These are phyloP conservation scores for Boechera retrofracta DNA, from an alignment of 345 rosid species.

Conservation along the genomic window DNA sequence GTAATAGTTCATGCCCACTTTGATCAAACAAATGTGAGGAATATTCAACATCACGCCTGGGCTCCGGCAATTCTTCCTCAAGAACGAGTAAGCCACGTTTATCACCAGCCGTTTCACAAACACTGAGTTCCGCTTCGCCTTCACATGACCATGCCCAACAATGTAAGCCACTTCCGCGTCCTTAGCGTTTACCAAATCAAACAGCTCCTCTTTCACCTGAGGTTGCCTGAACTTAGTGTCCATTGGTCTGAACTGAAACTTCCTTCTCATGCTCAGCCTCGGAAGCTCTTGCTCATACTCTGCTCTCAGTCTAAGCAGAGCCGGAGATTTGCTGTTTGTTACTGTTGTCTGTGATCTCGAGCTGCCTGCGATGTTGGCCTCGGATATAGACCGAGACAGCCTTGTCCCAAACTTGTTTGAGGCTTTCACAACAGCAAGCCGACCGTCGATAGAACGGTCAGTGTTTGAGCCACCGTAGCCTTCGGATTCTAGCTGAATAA, in stretches of 20 bases:
- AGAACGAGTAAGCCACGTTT: slow-evolving; percentile 76
- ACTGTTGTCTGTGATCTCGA: slow-evolving; percentile 46
- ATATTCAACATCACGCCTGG: slow-evolving; percentile 79
- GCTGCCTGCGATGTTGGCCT: slow-evolving; percentile 51
- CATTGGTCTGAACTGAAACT: slow-evolving; percentile 60
- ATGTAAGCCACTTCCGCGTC: slow-evolving; percentile 78
- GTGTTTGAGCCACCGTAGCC: slow-evolving; percentile 53
- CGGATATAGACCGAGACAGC: slow-evolving; percentile 57
- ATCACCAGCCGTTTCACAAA: slow-evolving; percentile 72
- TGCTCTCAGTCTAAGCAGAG: slow-evolving; percentile 59
- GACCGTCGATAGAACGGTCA: slow-evolving; percentile 65
- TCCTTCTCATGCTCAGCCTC: slow-evolving; percentile 50
- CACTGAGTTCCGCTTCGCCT: slow-evolving; percentile 74
- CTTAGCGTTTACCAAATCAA: slow-evolving; percentile 78
- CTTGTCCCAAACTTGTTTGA: slow-evolving; percentile 80
- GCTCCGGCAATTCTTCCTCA: slow-evolving; percentile 82
- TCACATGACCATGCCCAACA: slow-evolving; percentile 71
- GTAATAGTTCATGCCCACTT: slow-evolving; percentile 90
- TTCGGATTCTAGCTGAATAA: slow-evolving; percentile 91
- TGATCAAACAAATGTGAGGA: slow-evolving; percentile 83
- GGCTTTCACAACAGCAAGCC: slow-evolving; percentile 80
- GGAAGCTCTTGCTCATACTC: slow-evolving; percentile 73
- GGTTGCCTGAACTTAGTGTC: slow-evolving; percentile 63
- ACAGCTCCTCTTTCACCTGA: slow-evolving; percentile 76
- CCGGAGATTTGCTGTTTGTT: slow-evolving; percentile 70